phyloP scores from a whole-genome alignment of 2,329 filamentous ascomycete species.

The Xylariaceae sp. region DNA sequence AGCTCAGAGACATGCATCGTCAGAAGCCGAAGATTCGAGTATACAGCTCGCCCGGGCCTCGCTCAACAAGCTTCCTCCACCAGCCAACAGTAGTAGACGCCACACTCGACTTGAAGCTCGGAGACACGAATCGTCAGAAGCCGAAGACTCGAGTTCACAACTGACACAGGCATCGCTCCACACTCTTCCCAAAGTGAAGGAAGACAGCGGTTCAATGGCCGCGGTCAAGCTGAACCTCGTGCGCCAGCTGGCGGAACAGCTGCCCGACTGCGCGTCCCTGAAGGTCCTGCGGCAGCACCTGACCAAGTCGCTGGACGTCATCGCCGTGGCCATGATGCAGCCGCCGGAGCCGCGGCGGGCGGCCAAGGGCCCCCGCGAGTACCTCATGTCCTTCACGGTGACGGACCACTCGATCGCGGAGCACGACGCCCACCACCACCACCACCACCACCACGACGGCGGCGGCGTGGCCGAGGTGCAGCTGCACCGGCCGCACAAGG shows the following conservation, averaged over 20 bases:
- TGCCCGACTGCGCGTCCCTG: conserved; percentile 47
- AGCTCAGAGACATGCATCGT: conserved; percentile 5
- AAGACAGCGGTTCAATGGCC: conserved; percentile 23
- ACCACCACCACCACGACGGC: no score
- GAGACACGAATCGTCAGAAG: conserved; percentile 8
- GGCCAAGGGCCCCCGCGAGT: conserved; percentile 51
- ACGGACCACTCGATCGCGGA: conserved; percentile 49
- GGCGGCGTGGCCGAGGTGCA: conserved; percentile 47
- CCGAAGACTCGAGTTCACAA: conserved; percentile 17
- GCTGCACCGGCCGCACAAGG: conserved; percentile 51
- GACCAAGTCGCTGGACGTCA: conserved; percentile 42
- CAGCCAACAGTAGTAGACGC: no score
- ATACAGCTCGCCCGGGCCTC: conserved; percentile 19
- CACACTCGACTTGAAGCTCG: no score
- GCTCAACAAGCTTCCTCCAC: conserved; percentile 14
- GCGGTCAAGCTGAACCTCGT: conserved; percentile 38
- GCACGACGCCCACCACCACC: conserved; percentile 8
- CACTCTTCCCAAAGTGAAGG: conserved; percentile 18
- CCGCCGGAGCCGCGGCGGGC: conserved; percentile 45
- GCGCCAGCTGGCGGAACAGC: conserved; percentile 37
- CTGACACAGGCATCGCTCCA: conserved; percentile 19
- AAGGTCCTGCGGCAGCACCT: conserved; percentile 43
- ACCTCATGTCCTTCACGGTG: conserved; percentile 49
- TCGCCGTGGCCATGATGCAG: conserved; percentile 46
- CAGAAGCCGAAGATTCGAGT: conserved; percentile 16